Base-by-base conservation (phyloP, 2,329 filamentous ascomycete species). In the Scleromitrula shiraiana region DNA sequence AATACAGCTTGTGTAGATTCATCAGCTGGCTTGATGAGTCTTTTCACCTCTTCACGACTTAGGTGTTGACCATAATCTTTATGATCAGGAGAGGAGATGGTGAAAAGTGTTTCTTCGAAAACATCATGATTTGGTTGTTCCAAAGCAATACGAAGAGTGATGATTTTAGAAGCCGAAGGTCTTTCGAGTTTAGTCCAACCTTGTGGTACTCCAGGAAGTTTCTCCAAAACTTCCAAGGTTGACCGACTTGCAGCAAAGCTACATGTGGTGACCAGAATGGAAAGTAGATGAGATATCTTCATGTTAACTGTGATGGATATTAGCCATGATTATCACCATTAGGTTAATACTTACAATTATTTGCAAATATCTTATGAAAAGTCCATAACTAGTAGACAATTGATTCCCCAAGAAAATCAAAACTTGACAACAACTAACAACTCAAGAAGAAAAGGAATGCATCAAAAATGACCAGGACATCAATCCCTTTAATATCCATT, bases 41-140 rank as follows among this genome's bases (percentile, higher is more conserved):
- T 66, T 32, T 74, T 67, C 19, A 81, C 71, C 51, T 78, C 70
- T 10, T 70, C 64, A 2, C 67, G 64, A 39, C 66, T 72, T 47
- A 80, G 64, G 57, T 79, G 74, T 51, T 73, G 63, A 41, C 77
- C 75, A 52, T 79, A 80, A 22, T 73, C 72, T 37, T 60, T 52
- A 57, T 78, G 73, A 15, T 66, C 65, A 5, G 71, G 70, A 49
- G 73, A 62, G 1, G 70, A 64, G 15, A 73, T 67, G 14, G 68
- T 64, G 24, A 65, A 56, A 7, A 73, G 60, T 37, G 66, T 67
- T 41, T 67, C 64, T 46, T 72, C 70, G 19, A 65, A 70, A 27
- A 65, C 62, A 22, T 72, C 64, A 32, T 73, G 61, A 51, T 73
- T 70, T 30, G 63, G 64, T 55, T 73, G 70, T 37, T 65, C 60